Conservation (phyloP, 176 grass and related monocot species). For the Aegilops speltoides region DNA sequence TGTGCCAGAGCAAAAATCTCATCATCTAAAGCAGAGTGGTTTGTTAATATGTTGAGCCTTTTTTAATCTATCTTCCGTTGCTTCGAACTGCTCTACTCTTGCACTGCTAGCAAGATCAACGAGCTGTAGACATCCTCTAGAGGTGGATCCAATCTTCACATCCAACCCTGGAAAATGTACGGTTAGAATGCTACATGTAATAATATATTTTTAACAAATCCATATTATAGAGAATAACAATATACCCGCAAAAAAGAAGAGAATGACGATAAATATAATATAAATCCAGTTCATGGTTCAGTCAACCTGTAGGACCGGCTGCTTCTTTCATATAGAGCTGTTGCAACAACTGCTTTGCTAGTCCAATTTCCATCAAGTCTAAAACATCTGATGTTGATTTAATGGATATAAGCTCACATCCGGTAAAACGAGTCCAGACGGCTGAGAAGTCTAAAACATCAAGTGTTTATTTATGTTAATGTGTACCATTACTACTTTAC, state of each 20-base stretch:
- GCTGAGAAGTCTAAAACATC: slow-evolving; percentile 90
- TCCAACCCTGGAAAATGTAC: slow-evolving; percentile 81
- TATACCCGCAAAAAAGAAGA: too few species aligned
- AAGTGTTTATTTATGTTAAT: slow-evolving; percentile 61
- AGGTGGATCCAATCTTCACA: slow-evolving; percentile 78
- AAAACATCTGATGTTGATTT: slow-evolving; percentile 85
- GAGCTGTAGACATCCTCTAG: slow-evolving; percentile 87
- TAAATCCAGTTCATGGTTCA: background rate
- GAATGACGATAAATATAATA: background rate
- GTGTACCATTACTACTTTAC: background rate
- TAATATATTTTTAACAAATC: slow-evolving; percentile 3
- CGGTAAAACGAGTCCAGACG: slow-evolving; percentile 78
- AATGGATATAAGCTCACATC: slow-evolving; percentile 77
- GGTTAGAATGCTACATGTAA: slow-evolving; percentile 71
- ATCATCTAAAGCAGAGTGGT: slow-evolving; percentile 84
- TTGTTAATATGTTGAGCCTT: slow-evolving; percentile 92
- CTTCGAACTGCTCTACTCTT: slow-evolving; percentile 76
- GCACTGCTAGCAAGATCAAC: slow-evolving; percentile 91
- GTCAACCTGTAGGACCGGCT: slow-evolving; percentile 87
- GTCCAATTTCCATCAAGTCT: slow-evolving; percentile 91
- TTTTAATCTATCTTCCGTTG: slow-evolving; percentile 82
- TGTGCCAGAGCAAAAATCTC: slow-evolving; percentile 86
- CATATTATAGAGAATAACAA: background rate
- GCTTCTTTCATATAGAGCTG: slow-evolving; percentile 86
- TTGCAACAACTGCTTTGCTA: slow-evolving; percentile 78